Conservation (phyloP, 2,329 filamentous ascomycete species). For the Neonectria coccinea region DNA sequence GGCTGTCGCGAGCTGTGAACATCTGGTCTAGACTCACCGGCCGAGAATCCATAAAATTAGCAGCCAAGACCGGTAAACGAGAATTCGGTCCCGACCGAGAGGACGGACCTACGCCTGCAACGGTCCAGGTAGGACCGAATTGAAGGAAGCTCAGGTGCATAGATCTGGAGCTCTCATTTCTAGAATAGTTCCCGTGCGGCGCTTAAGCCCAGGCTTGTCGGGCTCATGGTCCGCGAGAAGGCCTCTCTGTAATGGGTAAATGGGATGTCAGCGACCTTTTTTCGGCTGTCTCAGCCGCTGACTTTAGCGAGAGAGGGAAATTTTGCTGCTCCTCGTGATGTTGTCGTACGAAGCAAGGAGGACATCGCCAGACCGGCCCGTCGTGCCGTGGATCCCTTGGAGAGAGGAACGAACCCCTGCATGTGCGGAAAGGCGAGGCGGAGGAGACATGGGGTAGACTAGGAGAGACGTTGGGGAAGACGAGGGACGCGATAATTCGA, state of each 20-base stretch:
- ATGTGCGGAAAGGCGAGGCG: neutral
- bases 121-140: neutral
- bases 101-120: no score
- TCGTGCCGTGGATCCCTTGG: slow-evolving; percentile 30
- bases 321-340: slow-evolving; percentile 8
- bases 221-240: neutral
- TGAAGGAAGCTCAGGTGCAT: neutral
- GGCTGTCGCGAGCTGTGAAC: neutral
- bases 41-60: no score
- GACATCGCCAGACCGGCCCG: slow-evolving; percentile 30
- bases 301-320: slow-evolving; percentile 20
- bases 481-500: neutral
- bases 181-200: neutral
- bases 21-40: slow-evolving; percentile 16
- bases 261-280: neutral
- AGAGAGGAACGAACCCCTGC: slow-evolving; percentile 15
- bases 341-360: slow-evolving; percentile 8
- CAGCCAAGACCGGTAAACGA: neutral
- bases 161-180: neutral
- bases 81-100: neutral
- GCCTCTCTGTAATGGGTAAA: neutral
- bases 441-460: neutral
- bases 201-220: neutral
- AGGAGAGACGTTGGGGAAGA: slow-evolving; percentile 4
- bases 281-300: slow-evolving; percentile 9